These are phyloP conservation scores for Sindora glabra DNA, from an alignment of 306 rosid genomes.

Conservation along the genomic window DNA sequence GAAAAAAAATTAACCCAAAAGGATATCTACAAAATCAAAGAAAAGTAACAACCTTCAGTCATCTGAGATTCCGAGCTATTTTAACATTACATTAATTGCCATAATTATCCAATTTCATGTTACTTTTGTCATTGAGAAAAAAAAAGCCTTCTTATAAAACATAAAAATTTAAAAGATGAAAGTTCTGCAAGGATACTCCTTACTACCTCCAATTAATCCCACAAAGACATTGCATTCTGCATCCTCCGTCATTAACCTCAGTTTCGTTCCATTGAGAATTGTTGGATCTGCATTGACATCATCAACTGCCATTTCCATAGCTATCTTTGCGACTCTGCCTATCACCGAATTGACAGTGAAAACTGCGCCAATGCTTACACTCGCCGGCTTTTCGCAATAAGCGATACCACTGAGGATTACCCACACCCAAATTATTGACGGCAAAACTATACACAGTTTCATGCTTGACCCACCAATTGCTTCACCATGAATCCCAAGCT, in stretches of 20 bases:
- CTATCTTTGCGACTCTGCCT: constrained; percentile 61
- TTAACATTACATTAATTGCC: not conserved
- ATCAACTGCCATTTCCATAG: constrained; percentile 65
- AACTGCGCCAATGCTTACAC: constrained; percentile 70
- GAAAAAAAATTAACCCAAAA: not conserved
- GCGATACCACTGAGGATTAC: constrained; percentile 33
- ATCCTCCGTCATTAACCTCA: constrained; percentile 42
- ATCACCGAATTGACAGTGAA: constrained; percentile 71
- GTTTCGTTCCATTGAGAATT: constrained; percentile 56
- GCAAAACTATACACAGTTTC: constrained; percentile 26
- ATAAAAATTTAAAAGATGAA: not conserved
- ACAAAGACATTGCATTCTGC: constrained; percentile 59
- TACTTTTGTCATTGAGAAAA: not conserved
- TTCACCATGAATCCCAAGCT: constrained; percentile 19
- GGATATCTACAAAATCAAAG: not conserved
- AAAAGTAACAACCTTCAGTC: not conserved
- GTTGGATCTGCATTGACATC: constrained; percentile 66
- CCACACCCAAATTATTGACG: constrained; percentile 32
- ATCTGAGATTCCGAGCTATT: not conserved
- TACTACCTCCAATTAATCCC: constrained; percentile 74
- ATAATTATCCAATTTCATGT: constrained; percentile 3
- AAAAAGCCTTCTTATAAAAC: not conserved
- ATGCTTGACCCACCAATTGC: constrained; percentile 21
- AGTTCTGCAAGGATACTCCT: not conserved
- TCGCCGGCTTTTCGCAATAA: constrained; percentile 42